Evolutionary conservation across 768 basidiomycete genomes (phyloP), one percentile per base, ranked within the genome.

Genomic region (Chiua virens): DNA sequence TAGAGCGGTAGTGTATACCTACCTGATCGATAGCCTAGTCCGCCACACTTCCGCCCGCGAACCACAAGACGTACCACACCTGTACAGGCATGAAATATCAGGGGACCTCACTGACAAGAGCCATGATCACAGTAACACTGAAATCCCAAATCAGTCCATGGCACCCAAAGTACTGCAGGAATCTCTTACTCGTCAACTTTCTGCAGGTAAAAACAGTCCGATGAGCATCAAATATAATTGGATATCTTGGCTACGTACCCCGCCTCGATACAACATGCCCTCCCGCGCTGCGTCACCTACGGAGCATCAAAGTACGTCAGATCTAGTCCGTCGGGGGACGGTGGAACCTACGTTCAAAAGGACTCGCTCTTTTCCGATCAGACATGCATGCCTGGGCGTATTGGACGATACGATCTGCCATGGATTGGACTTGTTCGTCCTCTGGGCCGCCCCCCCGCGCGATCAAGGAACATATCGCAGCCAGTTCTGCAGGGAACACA

Each of bases 111-210:
- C 79, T 79, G 45, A 89, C 83, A 32, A 89, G 72, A 15, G 79
- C 81, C 36, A 87, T 81, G 25, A 88, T 69, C 17, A 88, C 82
- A 0, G 87, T 89, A 13, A 89, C 86, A 59, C 88, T 89, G 50
- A 41, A 51, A 18, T 21, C 36, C 14, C 22, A 49, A 30, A 36
- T 64, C 44, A 37, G 22, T 32, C 30, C 30, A 11, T 30, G 30
- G 30, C 30, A 22, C 20, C 38, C 45, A 15, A 9, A 49, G 34
- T 34, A 34, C 45, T 13, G 22, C 39, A 45, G 25, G n/a, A 47
- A 41, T 20, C 22, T 23, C 87, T 68, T 58, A 90, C 89, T 91
- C 89, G 57, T 92, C 89, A 42, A 83, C 65, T 82, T 92, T 91
- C 89, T 91, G 46, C 28, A 47, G 2, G 35, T 21, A 37, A 25